These are phyloP conservation scores for Rhizomucor miehei DNA, from an alignment of 371 early-diverging fungal genomes.

Conservation along the genomic window DNA sequence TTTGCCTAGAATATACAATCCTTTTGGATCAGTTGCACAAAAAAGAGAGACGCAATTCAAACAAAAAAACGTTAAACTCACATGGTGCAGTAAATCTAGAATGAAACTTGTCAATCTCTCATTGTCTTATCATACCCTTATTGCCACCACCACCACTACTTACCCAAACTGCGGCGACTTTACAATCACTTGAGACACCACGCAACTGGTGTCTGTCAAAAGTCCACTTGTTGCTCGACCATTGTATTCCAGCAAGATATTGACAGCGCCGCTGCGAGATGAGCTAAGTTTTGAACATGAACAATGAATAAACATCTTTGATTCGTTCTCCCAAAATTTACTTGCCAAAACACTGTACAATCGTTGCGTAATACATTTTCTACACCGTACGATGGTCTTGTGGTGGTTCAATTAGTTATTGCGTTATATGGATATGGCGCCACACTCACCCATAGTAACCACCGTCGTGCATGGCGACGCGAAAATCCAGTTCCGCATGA, in stretches of 20 bases:
- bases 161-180: conserved; percentile 28
- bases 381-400: conserved; percentile 20
- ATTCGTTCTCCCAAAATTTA: no score
- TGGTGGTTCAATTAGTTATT: neutral
- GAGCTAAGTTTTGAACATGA: conserved; percentile 15
- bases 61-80: no score
- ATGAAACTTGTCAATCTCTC: neutral
- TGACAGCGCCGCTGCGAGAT: conserved; percentile 22
- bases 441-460: conserved; percentile 18
- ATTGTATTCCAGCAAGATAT: conserved; percentile 22
- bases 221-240: conserved; percentile 7
- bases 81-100: conserved; percentile 31
- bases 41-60: neutral
- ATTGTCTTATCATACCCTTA: neutral
- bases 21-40: neutral
- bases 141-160: neutral
- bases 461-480: conserved; percentile 18
- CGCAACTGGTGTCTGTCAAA: conserved; percentile 17
- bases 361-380: conserved; percentile 31
- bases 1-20: conserved; percentile 10
- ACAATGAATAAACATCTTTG: no score
- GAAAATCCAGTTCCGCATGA: conserved; percentile 9
- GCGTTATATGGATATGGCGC: neutral
- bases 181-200: conserved; percentile 23
- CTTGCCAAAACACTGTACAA: conserved; percentile 25